Evolutionary conservation across 257 asterid genomes (phyloP).

Genomic region (Perilla frutescens): DNA sequence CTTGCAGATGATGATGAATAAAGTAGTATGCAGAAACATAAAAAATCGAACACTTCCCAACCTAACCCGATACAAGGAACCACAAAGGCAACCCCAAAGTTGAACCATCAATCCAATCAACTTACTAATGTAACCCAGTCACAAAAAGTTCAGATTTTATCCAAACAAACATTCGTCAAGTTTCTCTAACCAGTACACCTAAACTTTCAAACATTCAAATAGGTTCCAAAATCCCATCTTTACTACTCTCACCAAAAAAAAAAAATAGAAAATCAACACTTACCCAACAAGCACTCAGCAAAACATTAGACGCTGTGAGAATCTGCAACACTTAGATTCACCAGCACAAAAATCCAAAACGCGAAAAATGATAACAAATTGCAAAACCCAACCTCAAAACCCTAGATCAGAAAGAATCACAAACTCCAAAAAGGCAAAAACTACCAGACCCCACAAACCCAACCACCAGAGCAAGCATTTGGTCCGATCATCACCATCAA

Average conservation of each 20-base stretch:
- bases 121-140: neutral
- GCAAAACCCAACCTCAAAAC: slow-evolving; percentile 31
- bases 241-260: neutral
- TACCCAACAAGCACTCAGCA: neutral
- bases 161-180: neutral
- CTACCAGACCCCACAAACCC: slow-evolving; percentile 8
- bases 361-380: neutral
- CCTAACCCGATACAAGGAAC: neutral
- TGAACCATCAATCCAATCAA: neutral
- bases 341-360: neutral
- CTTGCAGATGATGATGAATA: neutral
- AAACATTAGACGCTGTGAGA: neutral
- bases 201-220: neutral
- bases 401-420: slow-evolving; percentile 20
- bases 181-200: neutral
- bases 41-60: neutral
- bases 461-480: neutral
- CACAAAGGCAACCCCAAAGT: neutral
- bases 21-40: neutral
- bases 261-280: neutral
- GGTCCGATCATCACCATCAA: neutral
- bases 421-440: neutral
- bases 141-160: neutral
- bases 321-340: neutral
- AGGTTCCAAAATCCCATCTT: neutral